Evolutionary conservation across 1,139 yeast genomes (phyloP), one percentile per base, ranked within the genome.

Genomic region (Kluyveromyces sp.): DNA sequence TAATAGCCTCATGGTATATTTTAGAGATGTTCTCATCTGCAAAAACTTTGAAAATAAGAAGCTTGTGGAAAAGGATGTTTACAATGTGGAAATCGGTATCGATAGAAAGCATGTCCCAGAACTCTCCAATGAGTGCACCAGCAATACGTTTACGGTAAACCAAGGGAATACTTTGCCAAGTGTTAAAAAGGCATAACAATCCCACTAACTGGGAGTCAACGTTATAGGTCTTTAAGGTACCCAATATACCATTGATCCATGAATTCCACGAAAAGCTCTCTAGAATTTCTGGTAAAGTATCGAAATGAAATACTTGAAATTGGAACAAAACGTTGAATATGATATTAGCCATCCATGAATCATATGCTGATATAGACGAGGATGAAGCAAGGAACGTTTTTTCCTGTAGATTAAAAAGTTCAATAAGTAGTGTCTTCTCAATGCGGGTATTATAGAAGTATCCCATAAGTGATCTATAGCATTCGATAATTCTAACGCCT

Each of bases 251-350:
- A 1, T 42, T 29, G 6, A 48, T 40, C 64, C 66, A 62, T 3
- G 27, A 27, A 8, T 50, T 40, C 68, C 67, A 64, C 27, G 56
- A 43, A 3, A 49, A 33, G 10, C 30, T 42, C 25, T 27, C 25
- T 25, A 61, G 31, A 37, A 58, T 52, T 7, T 44, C 33, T 1
- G 50, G 45, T 7, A 43, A 15, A 4, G 56, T 47, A 7, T 50
- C 50, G 42, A 54, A 58, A 29, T 53, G 55, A 26, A 56, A 54
- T 8, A 55, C 34, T 15, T 59, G 49, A 39, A 50, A 53, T 34
- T 56, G 58, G 5, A 63, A 41, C 5, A 60, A 35, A 43, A 60
- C 58, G 43, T 63, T 61, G 44, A 53, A 62, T n/a, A 61, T 45
- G 28, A 61, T 48, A 38, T 57, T 60, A 1, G 64, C 61, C 32